phyloP scores from a whole-genome alignment of 495 filamentous ascomycete genomes.

The Chaetomium cochliodes region DNA sequence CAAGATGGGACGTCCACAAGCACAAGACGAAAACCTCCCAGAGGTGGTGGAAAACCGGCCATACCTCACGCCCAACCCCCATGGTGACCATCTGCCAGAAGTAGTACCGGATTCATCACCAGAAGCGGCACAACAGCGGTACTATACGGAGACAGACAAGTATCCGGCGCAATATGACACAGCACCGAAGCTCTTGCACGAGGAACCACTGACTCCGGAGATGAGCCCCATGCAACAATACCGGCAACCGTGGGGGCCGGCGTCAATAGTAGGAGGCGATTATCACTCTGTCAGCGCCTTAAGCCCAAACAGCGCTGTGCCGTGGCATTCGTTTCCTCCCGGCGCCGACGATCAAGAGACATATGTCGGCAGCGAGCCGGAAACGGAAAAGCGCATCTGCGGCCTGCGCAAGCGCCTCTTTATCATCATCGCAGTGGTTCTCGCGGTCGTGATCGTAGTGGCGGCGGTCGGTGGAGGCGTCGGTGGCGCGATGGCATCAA shows the following conservation, averaged over 20 bases:
- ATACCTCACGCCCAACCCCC: not conserved
- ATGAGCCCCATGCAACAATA: not conserved
- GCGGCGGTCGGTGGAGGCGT: constrained; percentile 34
- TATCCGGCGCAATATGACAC: constrained; percentile 30
- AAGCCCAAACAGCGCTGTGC: constrained; percentile 17
- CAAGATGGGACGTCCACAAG: constrained; percentile 23
- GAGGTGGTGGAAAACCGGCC: constrained; percentile 25
- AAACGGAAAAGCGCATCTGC: constrained; percentile 24
- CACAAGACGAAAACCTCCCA: constrained; percentile 30
- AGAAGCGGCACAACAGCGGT: constrained; percentile 13
- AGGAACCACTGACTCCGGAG: not conserved
- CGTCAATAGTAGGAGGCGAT: not conserved
- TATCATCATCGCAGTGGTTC: constrained; percentile 21
- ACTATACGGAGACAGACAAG: constrained; percentile 27
- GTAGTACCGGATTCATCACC: constrained; percentile 28
- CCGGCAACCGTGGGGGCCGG: not conserved
- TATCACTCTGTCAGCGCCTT: not conserved
- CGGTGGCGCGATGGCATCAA: constrained; percentile 23
- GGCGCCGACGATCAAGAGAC: constrained; percentile 8
- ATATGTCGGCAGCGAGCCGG: constrained; percentile 4
- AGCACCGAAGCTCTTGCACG: constrained; percentile 27
- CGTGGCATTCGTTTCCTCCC: constrained; percentile 24
- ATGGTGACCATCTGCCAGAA: constrained; percentile 14
- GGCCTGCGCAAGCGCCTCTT: constrained; percentile 30
- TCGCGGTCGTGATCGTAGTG: constrained; percentile 27